Percentiles rank a stretch among this genome's conserved stretches.
phyloP scores from a whole-genome alignment of 495 filamentous ascomycete species.

The Melanomma pulvis-pyrius region DNA sequence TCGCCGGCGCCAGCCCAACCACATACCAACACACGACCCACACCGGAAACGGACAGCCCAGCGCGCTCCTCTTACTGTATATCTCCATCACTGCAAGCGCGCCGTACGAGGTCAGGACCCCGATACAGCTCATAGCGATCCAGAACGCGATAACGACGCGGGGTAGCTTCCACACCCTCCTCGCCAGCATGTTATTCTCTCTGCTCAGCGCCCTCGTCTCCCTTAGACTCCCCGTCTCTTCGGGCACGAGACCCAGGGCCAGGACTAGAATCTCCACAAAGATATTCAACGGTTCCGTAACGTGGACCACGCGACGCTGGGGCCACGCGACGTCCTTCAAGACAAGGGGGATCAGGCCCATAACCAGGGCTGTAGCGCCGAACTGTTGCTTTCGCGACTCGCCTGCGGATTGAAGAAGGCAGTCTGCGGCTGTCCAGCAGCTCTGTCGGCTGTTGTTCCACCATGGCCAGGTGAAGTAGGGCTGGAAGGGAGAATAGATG shows the following conservation, averaged over 20 bases:
- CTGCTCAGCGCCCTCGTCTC: not conserved
- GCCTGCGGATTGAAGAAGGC: conserved; percentile 20
- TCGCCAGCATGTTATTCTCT: conserved; percentile 11
- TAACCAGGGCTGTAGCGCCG: conserved; percentile 32
- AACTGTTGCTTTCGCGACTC: conserved; percentile 36
- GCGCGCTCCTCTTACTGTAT: conserved; percentile 22
- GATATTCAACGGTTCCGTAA: conserved; percentile 9
- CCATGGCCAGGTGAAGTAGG: conserved; percentile 11
- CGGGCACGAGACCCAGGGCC: conserved; percentile 28
- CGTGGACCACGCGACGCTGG: conserved; percentile 15
- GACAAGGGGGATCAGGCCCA: conserved; percentile 34
- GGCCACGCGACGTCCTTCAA: conserved; percentile 38
- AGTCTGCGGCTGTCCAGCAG: conserved; percentile 26
- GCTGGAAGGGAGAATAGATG: conserved; percentile 26
- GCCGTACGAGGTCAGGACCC: conserved; percentile 4
- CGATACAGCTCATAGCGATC: not conserved
- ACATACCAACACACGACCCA: conserved; percentile 24
- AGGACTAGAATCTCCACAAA: conserved; percentile 23
- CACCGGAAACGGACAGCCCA: conserved; percentile 30
- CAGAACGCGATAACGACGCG: not conserved
- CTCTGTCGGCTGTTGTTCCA: not conserved
- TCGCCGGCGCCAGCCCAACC: conserved; percentile 20
- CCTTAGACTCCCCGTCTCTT: not conserved
- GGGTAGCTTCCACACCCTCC: not conserved
- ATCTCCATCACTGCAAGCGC: conserved; percentile 24